Conservation (phyloP, 768 basidiomycete species). For the Asterophora parasitica region DNA sequence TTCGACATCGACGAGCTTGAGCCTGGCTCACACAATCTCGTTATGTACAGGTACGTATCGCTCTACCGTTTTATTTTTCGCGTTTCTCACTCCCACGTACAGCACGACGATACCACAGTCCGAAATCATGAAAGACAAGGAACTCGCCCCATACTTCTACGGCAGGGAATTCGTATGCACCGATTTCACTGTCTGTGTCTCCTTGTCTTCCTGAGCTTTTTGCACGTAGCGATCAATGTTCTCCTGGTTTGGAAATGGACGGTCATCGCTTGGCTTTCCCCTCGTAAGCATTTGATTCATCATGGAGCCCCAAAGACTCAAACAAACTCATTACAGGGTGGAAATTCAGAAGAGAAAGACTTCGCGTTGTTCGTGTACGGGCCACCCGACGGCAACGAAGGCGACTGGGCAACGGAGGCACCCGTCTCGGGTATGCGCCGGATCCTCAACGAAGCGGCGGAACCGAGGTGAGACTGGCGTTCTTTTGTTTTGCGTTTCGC, state of each 20-base stretch:
- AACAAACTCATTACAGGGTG: constrained; percentile 29
- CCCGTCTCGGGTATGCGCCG: constrained; percentile 27
- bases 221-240: constrained; percentile 24
- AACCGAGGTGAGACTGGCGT: constrained; percentile 28
- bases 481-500: neutral
- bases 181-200: neutral
- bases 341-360: constrained; percentile 15
- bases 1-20: constrained; percentile 25
- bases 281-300: constrained; percentile 21
- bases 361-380: constrained; percentile 28
- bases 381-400: constrained; percentile 24
- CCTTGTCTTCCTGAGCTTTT: neutral
- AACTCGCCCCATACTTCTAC: constrained; percentile 28
- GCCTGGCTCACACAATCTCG: constrained; percentile 17
- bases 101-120: constrained; percentile 39
- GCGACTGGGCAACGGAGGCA: constrained; percentile 25
- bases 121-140: constrained; percentile 35
- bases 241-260: constrained; percentile 32
- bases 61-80: neutral
- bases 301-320: neutral
- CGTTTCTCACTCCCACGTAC: neutral
- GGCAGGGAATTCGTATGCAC: constrained; percentile 20
- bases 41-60: constrained; percentile 40
- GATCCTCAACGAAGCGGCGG: constrained; percentile 27
- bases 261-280: constrained; percentile 26